Evolutionary conservation across 257 asterid species (phyloP).

Genomic region (Gentiana straminea): DNA sequence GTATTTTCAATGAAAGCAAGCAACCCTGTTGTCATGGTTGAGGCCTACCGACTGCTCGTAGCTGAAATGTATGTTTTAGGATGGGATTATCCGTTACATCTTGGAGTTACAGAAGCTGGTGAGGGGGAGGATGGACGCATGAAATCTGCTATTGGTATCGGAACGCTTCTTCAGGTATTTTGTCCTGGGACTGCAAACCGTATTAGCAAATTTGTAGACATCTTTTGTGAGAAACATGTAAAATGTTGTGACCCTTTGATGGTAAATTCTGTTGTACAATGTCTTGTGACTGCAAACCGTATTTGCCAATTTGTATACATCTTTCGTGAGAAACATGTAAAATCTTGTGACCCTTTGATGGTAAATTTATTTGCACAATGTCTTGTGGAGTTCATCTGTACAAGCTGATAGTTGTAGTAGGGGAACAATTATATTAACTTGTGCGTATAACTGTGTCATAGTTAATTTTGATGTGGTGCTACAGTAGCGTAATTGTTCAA

Average conservation of each 20-base stretch:
- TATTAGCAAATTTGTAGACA: not conserved
- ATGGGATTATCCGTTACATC: slow-evolving; percentile 97
- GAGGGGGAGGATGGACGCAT: slow-evolving; percentile 99
- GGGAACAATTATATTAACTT: not conserved
- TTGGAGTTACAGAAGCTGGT: slow-evolving; percentile 99
- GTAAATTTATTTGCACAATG: not conserved
- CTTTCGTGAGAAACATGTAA: not conserved
- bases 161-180: slow-evolving; percentile 88
- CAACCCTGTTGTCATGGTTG: slow-evolving; percentile 98
- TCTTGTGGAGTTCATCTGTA: too few species aligned
- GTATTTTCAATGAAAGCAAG: slow-evolving; percentile 99
- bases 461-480: not conserved
- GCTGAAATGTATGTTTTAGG: slow-evolving; percentile 98
- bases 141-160: slow-evolving; percentile 99
- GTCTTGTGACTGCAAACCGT: slow-evolving; percentile 1
- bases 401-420: slow-evolving; percentile 1
- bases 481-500: not conserved
- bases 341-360: not conserved
- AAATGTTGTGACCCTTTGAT: not conserved
- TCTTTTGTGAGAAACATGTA: not conserved
- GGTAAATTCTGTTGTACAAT: not conserved
- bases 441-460: not conserved
- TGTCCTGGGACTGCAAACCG: slow-evolving; percentile 1
- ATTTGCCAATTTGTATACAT: not conserved
- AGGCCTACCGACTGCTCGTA: slow-evolving; percentile 90